Evolutionary conservation across 2,329 filamentous ascomycete species (phyloP), one percentile per base, ranked within the genome.

Genomic region (Pseudonectria foliicola): DNA sequence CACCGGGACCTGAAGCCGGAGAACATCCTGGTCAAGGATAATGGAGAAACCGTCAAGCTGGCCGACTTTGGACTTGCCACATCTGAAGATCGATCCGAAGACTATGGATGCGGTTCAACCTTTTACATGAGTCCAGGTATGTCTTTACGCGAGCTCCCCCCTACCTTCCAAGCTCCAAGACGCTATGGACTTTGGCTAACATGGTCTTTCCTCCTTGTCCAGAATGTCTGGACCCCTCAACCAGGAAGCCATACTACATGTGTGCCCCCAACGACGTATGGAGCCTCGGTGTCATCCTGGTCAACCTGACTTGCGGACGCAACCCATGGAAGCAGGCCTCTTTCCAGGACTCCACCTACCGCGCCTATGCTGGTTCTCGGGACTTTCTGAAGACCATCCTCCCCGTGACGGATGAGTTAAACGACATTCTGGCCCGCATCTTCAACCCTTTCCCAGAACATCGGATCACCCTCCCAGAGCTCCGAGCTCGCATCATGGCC

Each of bases 121-220:
- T 96, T 96, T 56, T 98, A 98, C 68, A 98, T 96, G 92, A 95
- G 88, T 57, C 92, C 92, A 77, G 90, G 90, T 95, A 83, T 62
- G 77, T 54, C 39, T 42, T 37, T 39, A 35, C 33, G 38, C 29
- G 31, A 37, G 27, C 33, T 40, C 13, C 16, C 38, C 39, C 14
- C 18, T 21, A 32, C 38, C 24, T 32, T n/a, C n/a, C n/a, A n/a
- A n/a, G n/a, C n/a, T n/a, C n/a, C n/a, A n/a, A n/a, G n/a, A n/a
- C n/a, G 33, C 37, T 35, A 47, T 56, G 42, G 21, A 26, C 27
- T 29, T 24, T 23, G 39, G 52, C 50, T 53, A 42, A 53, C 47
- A 11, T 46, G 29, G 40, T 39, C 52, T 50, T 45, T 36, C 39
- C 43, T 43, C 36, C 42, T 39, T 43, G 34, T 46, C 35, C 63